Conservation (phyloP, 1,139 yeast species). For the Geotrichum macrosporum region DNA sequence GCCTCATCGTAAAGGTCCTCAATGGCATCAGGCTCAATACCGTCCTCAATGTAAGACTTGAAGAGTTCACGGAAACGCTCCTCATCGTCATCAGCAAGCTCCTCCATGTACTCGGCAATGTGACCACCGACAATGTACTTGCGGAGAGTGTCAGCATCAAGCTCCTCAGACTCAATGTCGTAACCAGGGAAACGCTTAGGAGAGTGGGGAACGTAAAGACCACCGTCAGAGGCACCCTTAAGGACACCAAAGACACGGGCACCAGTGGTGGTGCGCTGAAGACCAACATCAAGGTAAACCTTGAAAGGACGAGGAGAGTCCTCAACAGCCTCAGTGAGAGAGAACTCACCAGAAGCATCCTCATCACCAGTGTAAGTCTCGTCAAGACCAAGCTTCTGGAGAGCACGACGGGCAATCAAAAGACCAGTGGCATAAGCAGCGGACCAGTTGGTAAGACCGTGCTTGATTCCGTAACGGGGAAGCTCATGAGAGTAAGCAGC, state of each 20-base stretch:
- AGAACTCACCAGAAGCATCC: conserved; percentile 99
- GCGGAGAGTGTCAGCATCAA: conserved; percentile 96
- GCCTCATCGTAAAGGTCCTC: conserved; percentile 96
- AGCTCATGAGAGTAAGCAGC: conserved; percentile 99
- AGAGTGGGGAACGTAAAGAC: conserved; percentile 98
- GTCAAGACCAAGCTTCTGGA: conserved; percentile 96
- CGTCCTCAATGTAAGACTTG: conserved; percentile 96
- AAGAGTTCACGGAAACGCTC: conserved; percentile 96
- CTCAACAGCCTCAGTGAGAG: conserved; percentile 98
- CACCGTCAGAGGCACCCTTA: conserved; percentile 99
- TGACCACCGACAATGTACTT: conserved; percentile 99
- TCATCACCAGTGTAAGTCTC: conserved; percentile 98
- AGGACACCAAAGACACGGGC: conserved; percentile 99
- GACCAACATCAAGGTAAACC: conserved; percentile 98
- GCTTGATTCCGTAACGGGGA: conserved; percentile 95
- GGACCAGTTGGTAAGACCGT: conserved; percentile 99
- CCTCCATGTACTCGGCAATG: conserved; percentile 99
- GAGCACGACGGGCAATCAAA: conserved; percentile 98
- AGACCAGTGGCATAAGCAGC: conserved; percentile 99
- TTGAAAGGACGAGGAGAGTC: conserved; percentile 99
- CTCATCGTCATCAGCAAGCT: conserved; percentile 99
- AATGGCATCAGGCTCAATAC: conserved; percentile 91
- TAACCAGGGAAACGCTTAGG: conserved; percentile 99
- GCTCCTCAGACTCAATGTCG: conserved; percentile 98
- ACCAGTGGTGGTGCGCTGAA: conserved; percentile 99